Base-by-base conservation (phyloP, 306 rosid genomes). In the Dryas octopetala region DNA sequence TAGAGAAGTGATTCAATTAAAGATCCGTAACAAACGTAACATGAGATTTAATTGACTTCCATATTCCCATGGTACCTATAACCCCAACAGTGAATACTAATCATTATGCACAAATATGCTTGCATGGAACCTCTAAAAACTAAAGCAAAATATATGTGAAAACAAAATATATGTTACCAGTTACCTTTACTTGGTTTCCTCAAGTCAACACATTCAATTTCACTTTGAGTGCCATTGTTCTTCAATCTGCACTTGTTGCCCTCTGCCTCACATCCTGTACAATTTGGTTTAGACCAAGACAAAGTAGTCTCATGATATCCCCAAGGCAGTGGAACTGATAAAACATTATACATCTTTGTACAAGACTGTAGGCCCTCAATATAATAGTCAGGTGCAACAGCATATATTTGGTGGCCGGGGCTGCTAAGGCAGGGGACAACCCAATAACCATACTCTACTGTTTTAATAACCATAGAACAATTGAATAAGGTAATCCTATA, bases 361-460 rank as follows among this genome's bases (percentile, higher is more conserved):
- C 89, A 79, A 60, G 60, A 49, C 5, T 47, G 62, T 2, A 76
- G 10, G 7, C 28, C 0, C 3, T 0, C 32, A 1, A 81, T 11
- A 0, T 0, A 0, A 0, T 0, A 0, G 0, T 0, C 0, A 19
- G 53, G 26, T 0, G 3, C 0, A 15, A 63, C 4, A 1, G 60
- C 72, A 44, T 74, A 66, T 9, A 60, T 23, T 46, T 58, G 68
- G 51, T 75, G 58, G 46, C 47, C 4, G 44, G 80, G 70, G 61
- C 51, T 61, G 17, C 61, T 23, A 2, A 62, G 62, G 53, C 84
- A 82, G 2, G 75, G 26, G 60, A 76, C 38, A 23, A 0, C 23
- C 23, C 23, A 23, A 23, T 23, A 23, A 23, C 23, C 23, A 23
- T 23, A 23, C 23, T 23, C 23, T 23, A 23, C 23, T 23, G 23